phyloP scores from a whole-genome alignment of 768 basidiomycete species.

The Lactifluus rugatus region DNA sequence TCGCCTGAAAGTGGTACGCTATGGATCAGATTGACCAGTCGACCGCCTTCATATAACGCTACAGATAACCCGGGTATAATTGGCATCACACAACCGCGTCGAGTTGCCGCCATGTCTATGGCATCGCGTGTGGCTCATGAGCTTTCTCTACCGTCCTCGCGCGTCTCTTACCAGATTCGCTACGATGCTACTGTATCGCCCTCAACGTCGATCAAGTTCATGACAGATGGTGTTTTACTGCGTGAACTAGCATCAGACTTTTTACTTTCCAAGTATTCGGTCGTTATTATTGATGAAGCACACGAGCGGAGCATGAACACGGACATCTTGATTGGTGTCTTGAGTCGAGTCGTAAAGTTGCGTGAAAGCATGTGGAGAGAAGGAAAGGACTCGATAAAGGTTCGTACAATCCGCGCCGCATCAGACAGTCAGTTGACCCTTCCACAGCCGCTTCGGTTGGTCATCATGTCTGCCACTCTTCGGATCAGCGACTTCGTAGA shows the following conservation, averaged over 20 bases:
- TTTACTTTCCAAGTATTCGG: constrained; percentile 85
- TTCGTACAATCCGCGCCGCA: constrained; percentile 24
- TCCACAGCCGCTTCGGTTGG: constrained; percentile 69
- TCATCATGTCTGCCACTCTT: constrained; percentile 98
- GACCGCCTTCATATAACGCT: not conserved
- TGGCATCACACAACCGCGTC: constrained; percentile 92
- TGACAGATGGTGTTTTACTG: constrained; percentile 96
- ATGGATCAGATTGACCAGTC: not conserved
- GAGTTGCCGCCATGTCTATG: constrained; percentile 97
- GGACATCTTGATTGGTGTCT: constrained; percentile 90
- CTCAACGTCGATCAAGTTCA: constrained; percentile 92
- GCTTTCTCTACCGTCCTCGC: constrained; percentile 69
- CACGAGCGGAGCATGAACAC: constrained; percentile 98
- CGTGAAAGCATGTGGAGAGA: constrained; percentile 86
- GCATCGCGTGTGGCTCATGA: constrained; percentile 89
- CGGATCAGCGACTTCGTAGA: constrained; percentile 88
- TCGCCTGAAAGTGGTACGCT: constrained; percentile 63
- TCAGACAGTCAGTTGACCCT: not conserved
- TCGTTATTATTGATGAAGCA: constrained; percentile 95
- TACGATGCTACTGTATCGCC: constrained; percentile 92
- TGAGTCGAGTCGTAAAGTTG: constrained; percentile 87
- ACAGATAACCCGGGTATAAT: constrained; percentile 97
- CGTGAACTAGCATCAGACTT: constrained; percentile 91
- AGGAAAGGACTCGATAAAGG: constrained; percentile 61
- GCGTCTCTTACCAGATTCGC: constrained; percentile 93